These are phyloP conservation scores for Sideroxylon spinosum DNA, from an alignment of 179 eudicot genomes.

Conservation along the genomic window DNA sequence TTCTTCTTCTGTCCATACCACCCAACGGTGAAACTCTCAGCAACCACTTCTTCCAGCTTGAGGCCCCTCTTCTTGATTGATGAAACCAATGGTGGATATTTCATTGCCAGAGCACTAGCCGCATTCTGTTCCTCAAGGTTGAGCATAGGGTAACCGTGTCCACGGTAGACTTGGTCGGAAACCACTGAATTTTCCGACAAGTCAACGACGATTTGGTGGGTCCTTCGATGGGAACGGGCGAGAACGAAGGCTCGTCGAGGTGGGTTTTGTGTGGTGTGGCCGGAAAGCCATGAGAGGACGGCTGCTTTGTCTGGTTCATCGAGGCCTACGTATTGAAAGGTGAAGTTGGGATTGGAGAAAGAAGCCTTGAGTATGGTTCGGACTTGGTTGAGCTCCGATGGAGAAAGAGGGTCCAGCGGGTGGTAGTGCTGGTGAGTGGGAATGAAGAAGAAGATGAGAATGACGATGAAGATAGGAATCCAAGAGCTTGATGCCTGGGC, in stretches of 20 bases:
- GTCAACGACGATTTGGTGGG: conserved; percentile 36
- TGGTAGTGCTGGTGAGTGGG: conserved; percentile 18
- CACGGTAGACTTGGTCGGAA: conserved; percentile 23
- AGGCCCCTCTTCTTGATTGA: conserved; percentile 38
- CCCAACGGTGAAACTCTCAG: conserved; percentile 28
- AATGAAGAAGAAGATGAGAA: not conserved
- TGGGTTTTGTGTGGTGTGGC: conserved; percentile 5
- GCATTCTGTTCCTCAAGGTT: conserved; percentile 22
- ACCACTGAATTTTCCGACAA: conserved; percentile 13
- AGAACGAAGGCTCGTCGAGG: conserved; percentile 29
- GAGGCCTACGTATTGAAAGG: conserved; percentile 41
- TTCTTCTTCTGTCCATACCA: conserved; percentile 36
- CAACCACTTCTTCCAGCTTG: conserved; percentile 30
- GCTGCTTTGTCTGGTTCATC: conserved; percentile 36
- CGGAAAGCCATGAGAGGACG: conserved; percentile 18
- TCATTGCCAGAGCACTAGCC: conserved; percentile 22
- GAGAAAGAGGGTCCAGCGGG: conserved; percentile 41
- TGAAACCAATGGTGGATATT: conserved; percentile 22
- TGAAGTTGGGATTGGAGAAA: conserved; percentile 18
- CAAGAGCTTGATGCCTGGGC: conserved; percentile 4
- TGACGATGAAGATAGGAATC: not conserved
- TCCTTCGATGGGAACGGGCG: conserved; percentile 19
- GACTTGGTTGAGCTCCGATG: conserved; percentile 33
- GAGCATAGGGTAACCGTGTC: conserved; percentile 33
- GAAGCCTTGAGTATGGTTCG: conserved; percentile 21